Base-by-base conservation (phyloP, 371 early-diverging fungal genomes). In the Dichotomocladium elegans region DNA sequence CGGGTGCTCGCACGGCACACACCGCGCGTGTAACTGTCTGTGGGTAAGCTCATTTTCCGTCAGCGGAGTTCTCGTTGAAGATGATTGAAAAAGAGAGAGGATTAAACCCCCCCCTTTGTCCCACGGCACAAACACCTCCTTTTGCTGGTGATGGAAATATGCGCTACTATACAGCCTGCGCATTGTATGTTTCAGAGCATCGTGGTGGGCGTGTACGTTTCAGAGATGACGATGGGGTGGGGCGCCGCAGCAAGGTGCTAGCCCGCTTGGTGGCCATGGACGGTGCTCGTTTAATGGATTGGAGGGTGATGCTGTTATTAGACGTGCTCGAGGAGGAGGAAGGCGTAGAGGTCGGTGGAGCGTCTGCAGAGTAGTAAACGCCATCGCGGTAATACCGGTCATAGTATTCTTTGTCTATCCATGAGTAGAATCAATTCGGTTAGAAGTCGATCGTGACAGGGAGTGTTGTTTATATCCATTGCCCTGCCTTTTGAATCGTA, bases 401-500 rank as follows among this genome's bases (percentile, higher is more conserved):
- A 37, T 61, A 61, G 28, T 55, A 61, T 24, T 61, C 61, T 29
- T 49, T 51, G 42, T 61, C 61, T 59, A 43, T 44, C 10, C 22
- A 44, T 35, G 2, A 41, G 21, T 41, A 30, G 5, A 37, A 25
- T 7, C 52, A 28, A 0, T 15, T 15, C 1, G 22, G 21, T 27
- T 27, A 17, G 28, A 29, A 25, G 29, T 17, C 15, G 45, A 40
- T 24, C 9, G 43, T 12, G 41, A 41, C 3, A 40, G 88, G 4
- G 24, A 12, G 3, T 29, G 35, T 14, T n/a, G 2, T n/a, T 19
- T 41, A 6, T 12, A 50, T 24, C 28, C 27, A 46, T 14, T 8
- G 29, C 24, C 26, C 34, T 63, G 65, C 74, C 74, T 70, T 70
- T 77, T 42, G 79, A 82, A 46, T 81, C 84, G 59, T 80, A 83